Evolutionary conservation across 352 stramenopile species (phyloP).

Genomic region (Pythium myriotylum): DNA sequence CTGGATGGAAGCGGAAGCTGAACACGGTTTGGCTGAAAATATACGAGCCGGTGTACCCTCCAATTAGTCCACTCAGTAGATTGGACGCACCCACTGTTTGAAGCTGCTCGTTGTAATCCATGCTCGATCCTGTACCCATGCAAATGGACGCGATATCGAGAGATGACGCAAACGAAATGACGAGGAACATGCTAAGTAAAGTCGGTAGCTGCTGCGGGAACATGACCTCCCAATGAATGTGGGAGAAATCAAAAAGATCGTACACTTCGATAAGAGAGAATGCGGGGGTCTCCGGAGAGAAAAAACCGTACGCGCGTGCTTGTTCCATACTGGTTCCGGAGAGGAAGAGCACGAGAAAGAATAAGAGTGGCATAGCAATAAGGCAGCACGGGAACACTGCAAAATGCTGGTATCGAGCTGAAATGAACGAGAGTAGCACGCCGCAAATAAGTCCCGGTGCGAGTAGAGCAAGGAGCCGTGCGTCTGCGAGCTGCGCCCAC

Average conservation of each 20-base stretch:
- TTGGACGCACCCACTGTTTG: constrained; percentile 94
- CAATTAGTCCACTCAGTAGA: constrained; percentile 81
- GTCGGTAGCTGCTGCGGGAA: constrained; percentile 64
- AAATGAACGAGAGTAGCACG: constrained; percentile 69
- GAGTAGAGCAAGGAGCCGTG: constrained; percentile 69
- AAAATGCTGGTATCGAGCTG: constrained; percentile 68
- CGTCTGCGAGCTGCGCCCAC: constrained; percentile 66
- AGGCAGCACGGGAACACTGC: constrained; percentile 64
- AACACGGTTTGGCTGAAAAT: constrained; percentile 96
- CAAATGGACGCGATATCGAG: constrained; percentile 95
- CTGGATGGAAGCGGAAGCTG: constrained; percentile 64
- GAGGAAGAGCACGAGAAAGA: constrained; percentile 87
- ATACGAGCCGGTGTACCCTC: constrained; percentile 90
- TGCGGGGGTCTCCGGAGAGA: constrained; percentile 41
- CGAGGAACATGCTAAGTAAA: constrained; percentile 93
- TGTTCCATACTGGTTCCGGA: constrained; percentile 81
- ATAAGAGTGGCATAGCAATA: constrained; percentile 56
- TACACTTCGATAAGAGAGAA: constrained; percentile 53
- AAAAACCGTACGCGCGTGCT: constrained; percentile 87
- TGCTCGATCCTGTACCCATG: constrained; percentile 90
- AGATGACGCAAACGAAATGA: constrained; percentile 94
- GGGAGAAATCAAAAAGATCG: constrained; percentile 67
- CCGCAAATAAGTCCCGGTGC: constrained; percentile 75
- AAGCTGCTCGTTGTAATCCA: constrained; percentile 95
- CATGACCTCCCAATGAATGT: constrained; percentile 81